phyloP scores from a whole-genome alignment of 352 stramenopile species.

The Globisporangium iwayamae region DNA sequence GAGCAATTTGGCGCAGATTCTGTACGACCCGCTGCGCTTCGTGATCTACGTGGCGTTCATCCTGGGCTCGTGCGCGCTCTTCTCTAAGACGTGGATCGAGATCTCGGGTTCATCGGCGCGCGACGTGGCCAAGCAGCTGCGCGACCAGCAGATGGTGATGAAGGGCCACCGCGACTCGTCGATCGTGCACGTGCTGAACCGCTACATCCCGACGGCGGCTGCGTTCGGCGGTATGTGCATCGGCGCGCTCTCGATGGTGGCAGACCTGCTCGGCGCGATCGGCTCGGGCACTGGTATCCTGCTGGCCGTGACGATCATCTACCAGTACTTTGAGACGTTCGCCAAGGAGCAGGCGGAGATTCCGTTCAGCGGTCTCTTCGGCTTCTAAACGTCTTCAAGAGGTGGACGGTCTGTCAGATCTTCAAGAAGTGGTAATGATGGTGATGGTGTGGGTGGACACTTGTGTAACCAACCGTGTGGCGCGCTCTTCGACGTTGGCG shows the following conservation, averaged over 20 bases:
- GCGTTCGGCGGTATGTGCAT: constrained; percentile 99
- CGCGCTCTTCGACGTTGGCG: constrained; percentile 5
- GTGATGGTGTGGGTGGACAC: neutral
- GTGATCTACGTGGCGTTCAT: constrained; percentile 99
- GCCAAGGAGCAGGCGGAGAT: constrained; percentile 91
- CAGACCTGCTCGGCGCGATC: constrained; percentile 98
- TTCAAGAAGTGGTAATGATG: constrained; percentile 11
- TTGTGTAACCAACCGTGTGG: neutral
- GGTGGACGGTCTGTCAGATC: neutral
- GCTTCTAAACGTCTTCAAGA: constrained; percentile 54
- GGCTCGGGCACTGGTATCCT: constrained; percentile 98
- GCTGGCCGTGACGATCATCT: constrained; percentile 99
- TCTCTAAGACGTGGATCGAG: constrained; percentile 99
- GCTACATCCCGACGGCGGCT: constrained; percentile 98
- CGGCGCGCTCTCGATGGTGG: constrained; percentile 97
- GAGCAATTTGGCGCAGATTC: constrained; percentile 93
- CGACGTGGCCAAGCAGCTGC: constrained; percentile 98
- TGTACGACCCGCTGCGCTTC: constrained; percentile 98
- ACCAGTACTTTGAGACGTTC: constrained; percentile 99
- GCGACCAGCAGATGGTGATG: constrained; percentile 99
- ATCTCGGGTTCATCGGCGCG: constrained; percentile 96
- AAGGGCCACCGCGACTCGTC: constrained; percentile 98
- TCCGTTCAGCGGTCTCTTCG: constrained; percentile 74
- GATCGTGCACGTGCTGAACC: constrained; percentile 98
- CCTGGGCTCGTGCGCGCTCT: constrained; percentile 97